Base-by-base conservation (phyloP, 106 monocot species). In the Apostasia ramifera region DNA sequence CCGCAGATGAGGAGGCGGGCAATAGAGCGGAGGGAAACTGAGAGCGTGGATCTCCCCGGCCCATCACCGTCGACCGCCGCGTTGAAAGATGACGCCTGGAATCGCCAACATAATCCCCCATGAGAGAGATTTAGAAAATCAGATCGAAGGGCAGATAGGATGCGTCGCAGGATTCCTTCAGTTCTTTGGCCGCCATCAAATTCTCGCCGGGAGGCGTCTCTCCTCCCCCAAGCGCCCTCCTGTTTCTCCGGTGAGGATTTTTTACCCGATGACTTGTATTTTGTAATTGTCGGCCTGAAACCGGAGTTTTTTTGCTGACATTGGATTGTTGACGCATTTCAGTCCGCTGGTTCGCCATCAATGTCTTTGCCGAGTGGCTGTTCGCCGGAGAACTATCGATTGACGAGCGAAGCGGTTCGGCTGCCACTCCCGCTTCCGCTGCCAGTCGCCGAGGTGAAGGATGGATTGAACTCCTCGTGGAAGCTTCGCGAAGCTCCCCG, bases 101-200 rank as follows among this genome's bases (percentile, higher is more conserved):
- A 74, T 65, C 37, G 60, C 44, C 12, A 8, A 53, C 3, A 40
- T 8, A 1, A 47, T 65, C 40, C 5, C 62, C 7, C 70, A 68
- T 53, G 79, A 76, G 46, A 44, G 73, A 11, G 73, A 77, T 14
- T 67, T 76, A 9, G 86, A 82, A 80, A 70, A 61, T 47, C 71
- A 77, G 14, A 47, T 88, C 1, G 81, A 84, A 70, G 74, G 73
- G 81, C 97, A 90, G 63, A 85, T 98, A 81, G 97, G 97, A 1
- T 98, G 97, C 79, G 90, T 98, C 90, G 71, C 92, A 2, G 87
- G 92, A 15, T 92, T 98, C 70, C 73, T 92, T 53, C 92, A 92
- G 72, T 63, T 98, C 70, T 93, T 98, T 84, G 92, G 93, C 42
- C 86, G 89, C 42, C 80, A 78, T 6, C 97, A 90, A 63, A 69